A percentile compares a stretch with the other conserved stretches of the same genome.
phyloP scores from a whole-genome alignment of 345 rosid genomes.

The Lepidium aucheri region DNA sequence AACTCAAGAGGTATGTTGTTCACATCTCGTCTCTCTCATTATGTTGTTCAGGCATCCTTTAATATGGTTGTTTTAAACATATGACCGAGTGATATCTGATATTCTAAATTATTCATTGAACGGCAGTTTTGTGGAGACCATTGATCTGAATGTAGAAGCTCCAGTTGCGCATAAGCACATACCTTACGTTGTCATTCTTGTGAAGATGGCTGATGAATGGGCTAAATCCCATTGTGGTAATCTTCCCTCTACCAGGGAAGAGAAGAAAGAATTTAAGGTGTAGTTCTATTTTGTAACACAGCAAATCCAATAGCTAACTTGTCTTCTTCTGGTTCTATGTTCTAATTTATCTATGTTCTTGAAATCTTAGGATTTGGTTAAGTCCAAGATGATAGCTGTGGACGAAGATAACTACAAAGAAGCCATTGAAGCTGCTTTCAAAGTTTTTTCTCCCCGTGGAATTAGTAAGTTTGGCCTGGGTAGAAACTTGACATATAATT shows the following conservation, averaged over 20 bases:
- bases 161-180: slow-evolving; percentile 89
- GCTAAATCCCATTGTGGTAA: slow-evolving; percentile 51
- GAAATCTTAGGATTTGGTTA: slow-evolving; percentile 62
- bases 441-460: slow-evolving; percentile 86
- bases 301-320: not conserved
- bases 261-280: slow-evolving; percentile 89
- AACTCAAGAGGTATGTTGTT: slow-evolving; percentile 51
- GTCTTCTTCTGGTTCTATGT: slow-evolving; percentile 10
- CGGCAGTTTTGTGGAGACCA: slow-evolving; percentile 65
- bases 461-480: slow-evolving; percentile 50
- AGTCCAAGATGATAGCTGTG: slow-evolving; percentile 50
- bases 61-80: not conserved
- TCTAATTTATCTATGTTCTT: slow-evolving; percentile 16
- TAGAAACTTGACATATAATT: not conserved
- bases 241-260: slow-evolving; percentile 85
- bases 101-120: not conserved
- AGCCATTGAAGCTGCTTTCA: slow-evolving; percentile 84
- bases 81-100: not conserved
- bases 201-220: slow-evolving; percentile 87
- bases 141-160: slow-evolving; percentile 63
- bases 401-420: slow-evolving; percentile 96
- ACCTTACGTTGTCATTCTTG: slow-evolving; percentile 84
- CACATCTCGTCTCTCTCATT: not conserved
- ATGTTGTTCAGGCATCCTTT: not conserved
- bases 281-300: slow-evolving; percentile 7